Conservation (phyloP, 192 early-diverging fungal genomes). For the Pilobolus umbonatus region DNA sequence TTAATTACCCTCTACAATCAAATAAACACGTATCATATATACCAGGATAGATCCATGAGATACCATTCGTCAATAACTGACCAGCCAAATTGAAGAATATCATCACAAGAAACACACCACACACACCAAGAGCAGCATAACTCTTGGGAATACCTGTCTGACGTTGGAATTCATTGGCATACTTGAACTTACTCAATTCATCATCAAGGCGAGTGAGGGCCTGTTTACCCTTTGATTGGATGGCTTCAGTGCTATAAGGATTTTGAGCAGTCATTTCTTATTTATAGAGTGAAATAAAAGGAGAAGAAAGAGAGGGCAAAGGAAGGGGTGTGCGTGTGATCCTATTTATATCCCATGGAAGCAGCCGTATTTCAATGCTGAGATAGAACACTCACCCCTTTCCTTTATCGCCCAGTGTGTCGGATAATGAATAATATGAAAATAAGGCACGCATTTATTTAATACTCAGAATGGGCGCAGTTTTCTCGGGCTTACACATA, state of each 20-base stretch:
- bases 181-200: constrained; percentile 64
- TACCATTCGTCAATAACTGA: constrained; percentile 65
- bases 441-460: too few relatives aligned
- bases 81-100: constrained; percentile 90
- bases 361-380: too few relatives aligned
- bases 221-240: constrained; percentile 20
- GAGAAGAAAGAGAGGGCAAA: constrained; percentile 5
- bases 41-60: constrained; percentile 90
- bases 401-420: too few relatives aligned
- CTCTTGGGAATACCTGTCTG: constrained; percentile 84
- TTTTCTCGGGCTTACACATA: too few relatives aligned
- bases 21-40: constrained; percentile 14
- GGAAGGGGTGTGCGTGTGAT: too few relatives aligned
- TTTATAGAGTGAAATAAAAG: constrained; percentile 6
- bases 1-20: not conserved
- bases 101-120: constrained; percentile 58
- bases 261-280: constrained; percentile 33
- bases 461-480: too few relatives aligned
- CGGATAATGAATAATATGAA: too few relatives aligned
- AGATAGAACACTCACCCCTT: too few relatives aligned
- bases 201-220: constrained; percentile 51
- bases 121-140: constrained; percentile 69
- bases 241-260: constrained; percentile 23
- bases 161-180: constrained; percentile 64
- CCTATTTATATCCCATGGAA: too few relatives aligned